A percentile compares a stretch with the other conserved stretches of the same genome.
Evolutionary conservation across 2,329 filamentous ascomycete species (phyloP).

Genomic region (Aspergillus neoniger): DNA sequence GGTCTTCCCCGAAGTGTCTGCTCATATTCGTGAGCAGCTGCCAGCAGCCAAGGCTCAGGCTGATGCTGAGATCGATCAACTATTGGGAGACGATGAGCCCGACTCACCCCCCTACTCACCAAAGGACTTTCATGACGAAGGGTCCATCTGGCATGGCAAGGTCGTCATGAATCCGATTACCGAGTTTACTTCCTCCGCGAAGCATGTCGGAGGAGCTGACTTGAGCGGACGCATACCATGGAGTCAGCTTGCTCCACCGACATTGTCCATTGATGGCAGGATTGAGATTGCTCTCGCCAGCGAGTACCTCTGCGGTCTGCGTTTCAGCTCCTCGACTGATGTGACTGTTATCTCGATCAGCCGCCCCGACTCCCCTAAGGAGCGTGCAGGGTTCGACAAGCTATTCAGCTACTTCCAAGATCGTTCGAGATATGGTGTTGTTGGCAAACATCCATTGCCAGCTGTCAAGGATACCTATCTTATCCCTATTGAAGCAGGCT

Average conservation of each 20-base stretch:
- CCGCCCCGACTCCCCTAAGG: slow-evolving; percentile 59
- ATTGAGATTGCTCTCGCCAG: slow-evolving; percentile 82
- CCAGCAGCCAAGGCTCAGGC: slow-evolving; percentile 56
- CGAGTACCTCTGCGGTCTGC: slow-evolving; percentile 85
- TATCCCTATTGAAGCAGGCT: slow-evolving; percentile 76
- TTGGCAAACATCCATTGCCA: slow-evolving; percentile 71
- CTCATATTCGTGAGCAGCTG: slow-evolving; percentile 40
- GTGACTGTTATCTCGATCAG: slow-evolving; percentile 76
- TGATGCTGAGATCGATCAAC: slow-evolving; percentile 85
- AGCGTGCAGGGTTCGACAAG: slow-evolving; percentile 66
- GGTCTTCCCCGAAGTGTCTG: slow-evolving; percentile 46
- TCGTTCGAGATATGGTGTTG: slow-evolving; percentile 82
- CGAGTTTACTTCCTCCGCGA: slow-evolving; percentile 74
- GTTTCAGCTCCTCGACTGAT: slow-evolving; percentile 79
- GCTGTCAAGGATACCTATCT: slow-evolving; percentile 90
- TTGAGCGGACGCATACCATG: slow-evolving; percentile 68
- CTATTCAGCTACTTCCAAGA: slow-evolving; percentile 86
- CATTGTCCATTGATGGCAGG: slow-evolving; percentile 63
- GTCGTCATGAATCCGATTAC: slow-evolving; percentile 76
- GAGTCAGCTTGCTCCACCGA: slow-evolving; percentile 71
- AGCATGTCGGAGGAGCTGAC: slow-evolving; percentile 81
- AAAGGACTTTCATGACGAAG: slow-evolving; percentile 69
- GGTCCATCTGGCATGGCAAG: slow-evolving; percentile 76
- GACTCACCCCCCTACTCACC: slow-evolving; percentile 84
- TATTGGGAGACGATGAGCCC: slow-evolving; percentile 79